Evolutionary conservation across 768 basidiomycete species (phyloP).

Genomic region (Podaxis mareebaensis): DNA sequence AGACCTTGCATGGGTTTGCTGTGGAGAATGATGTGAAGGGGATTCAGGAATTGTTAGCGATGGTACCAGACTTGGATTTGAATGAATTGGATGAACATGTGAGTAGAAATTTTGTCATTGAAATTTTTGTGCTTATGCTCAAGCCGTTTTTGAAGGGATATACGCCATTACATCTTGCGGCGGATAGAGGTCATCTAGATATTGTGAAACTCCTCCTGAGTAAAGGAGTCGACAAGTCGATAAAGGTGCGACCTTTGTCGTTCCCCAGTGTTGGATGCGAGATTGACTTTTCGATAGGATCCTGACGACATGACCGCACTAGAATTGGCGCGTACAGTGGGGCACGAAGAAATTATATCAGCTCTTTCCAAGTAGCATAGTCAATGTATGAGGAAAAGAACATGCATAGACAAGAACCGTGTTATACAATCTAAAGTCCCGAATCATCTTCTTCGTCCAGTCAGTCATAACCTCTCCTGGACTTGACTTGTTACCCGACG

Average conservation of each 20-base stretch:
- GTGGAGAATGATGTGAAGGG: slow-evolving; percentile 52
- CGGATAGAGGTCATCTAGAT: slow-evolving; percentile 71
- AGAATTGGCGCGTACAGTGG: slow-evolving; percentile 61
- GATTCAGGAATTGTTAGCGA: slow-evolving; percentile 44
- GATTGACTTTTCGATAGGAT: slow-evolving; percentile 45
- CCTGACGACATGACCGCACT: slow-evolving; percentile 62
- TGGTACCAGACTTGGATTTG: slow-evolving; percentile 45
- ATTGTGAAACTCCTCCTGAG: slow-evolving; percentile 59
- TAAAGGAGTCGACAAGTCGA: slow-evolving; percentile 60
- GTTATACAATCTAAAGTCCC: neutral
- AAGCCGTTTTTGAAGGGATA: slow-evolving; percentile 67
- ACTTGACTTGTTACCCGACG: neutral
- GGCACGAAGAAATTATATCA: slow-evolving; percentile 53
- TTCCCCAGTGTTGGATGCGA: neutral
- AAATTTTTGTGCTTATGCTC: neutral
- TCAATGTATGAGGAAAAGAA: neutral
- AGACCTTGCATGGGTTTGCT: slow-evolving; percentile 61
- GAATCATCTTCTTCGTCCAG: neutral
- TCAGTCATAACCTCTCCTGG: neutral
- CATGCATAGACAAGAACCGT: neutral
- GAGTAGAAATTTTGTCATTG: slow-evolving; percentile 28
- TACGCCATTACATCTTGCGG: slow-evolving; percentile 83
- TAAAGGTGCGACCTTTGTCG: slow-evolving; percentile 51
- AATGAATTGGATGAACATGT: slow-evolving; percentile 76
- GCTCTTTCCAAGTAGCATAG: slow-evolving; percentile 22